These are phyloP conservation scores for Brassica balearica DNA, from an alignment of 441 rosid genomes.

Conservation along the genomic window DNA sequence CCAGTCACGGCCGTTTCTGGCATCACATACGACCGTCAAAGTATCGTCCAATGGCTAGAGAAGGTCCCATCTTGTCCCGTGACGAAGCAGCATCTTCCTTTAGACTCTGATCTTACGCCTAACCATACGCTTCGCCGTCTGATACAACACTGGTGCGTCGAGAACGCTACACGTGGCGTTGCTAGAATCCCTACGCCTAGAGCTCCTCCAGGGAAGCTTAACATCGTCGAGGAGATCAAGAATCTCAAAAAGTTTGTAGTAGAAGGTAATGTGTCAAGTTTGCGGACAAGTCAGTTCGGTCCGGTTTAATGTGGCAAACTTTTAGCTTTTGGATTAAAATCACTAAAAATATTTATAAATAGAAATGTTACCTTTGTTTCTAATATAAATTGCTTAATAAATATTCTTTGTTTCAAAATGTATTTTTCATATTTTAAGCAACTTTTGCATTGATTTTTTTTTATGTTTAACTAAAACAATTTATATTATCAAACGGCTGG, in stretches of 20 bases:
- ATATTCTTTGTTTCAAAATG: no score
- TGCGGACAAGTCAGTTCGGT: not conserved
- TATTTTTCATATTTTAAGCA: no score
- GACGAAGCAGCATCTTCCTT: conserved; percentile 63
- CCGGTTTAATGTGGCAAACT: not conserved
- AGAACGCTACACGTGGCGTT: conserved; percentile 59
- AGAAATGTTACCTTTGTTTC: no score
- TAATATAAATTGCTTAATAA: no score
- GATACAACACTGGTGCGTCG: conserved; percentile 77
- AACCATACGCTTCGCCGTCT: conserved; percentile 75
- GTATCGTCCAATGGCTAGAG: conserved; percentile 71
- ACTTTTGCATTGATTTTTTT: no score
- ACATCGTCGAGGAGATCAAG: conserved; percentile 49
- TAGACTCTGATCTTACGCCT: conserved; percentile 62
- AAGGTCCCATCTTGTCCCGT: conserved; percentile 62
- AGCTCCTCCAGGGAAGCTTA: conserved; percentile 48
- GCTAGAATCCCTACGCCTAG: conserved; percentile 66
- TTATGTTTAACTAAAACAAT: not conserved
- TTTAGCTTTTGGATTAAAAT: not conserved
- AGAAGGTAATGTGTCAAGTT: conserved; percentile 23
- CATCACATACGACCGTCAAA: conserved; percentile 80
- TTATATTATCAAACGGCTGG: no score
- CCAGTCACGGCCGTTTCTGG: conserved; percentile 77
- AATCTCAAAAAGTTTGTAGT: conserved; percentile 41
- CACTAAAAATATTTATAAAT: no score